These are phyloP conservation scores for Fusarium musae DNA, from an alignment of 2,329 filamentous ascomycete genomes.

Conservation along the genomic window DNA sequence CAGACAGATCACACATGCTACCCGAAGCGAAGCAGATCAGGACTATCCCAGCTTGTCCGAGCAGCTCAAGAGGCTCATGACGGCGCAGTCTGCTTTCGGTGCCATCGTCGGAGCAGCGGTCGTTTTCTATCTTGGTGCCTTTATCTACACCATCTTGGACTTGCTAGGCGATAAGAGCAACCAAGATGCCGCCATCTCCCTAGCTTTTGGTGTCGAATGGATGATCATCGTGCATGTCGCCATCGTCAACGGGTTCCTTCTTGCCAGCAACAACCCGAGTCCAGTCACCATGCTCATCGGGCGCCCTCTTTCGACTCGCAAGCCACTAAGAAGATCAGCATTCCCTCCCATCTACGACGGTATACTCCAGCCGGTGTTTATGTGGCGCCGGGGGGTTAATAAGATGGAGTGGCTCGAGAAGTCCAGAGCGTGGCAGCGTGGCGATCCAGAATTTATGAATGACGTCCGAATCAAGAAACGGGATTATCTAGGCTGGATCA, in stretches of 20 bases:
- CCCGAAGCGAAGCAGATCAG: accelerated
- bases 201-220: not conserved
- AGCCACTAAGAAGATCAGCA: accelerated
- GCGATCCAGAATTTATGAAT: accelerated
- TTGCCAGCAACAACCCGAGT: not conserved
- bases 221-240: not conserved
- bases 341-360: not conserved
- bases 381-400: not conserved
- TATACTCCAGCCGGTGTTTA: not conserved
- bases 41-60: not conserved
- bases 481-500: not conserved
- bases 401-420: not conserved
- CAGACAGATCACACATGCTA: not conserved
- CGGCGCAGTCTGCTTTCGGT: not conserved
- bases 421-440: not conserved
- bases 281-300: not conserved
- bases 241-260: not conserved
- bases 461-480: not conserved
- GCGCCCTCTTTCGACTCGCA: not conserved
- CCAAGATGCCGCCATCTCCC: not conserved
- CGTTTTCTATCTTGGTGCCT: not conserved
- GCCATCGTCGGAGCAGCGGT: not conserved
- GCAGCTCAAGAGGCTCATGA: not conserved
- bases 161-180: not conserved
- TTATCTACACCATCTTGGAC: not conserved